Evolutionary conservation across 2,329 filamentous ascomycete species (phyloP), one percentile per base, ranked within the genome.

Genomic region (Phialophora macrospora): DNA sequence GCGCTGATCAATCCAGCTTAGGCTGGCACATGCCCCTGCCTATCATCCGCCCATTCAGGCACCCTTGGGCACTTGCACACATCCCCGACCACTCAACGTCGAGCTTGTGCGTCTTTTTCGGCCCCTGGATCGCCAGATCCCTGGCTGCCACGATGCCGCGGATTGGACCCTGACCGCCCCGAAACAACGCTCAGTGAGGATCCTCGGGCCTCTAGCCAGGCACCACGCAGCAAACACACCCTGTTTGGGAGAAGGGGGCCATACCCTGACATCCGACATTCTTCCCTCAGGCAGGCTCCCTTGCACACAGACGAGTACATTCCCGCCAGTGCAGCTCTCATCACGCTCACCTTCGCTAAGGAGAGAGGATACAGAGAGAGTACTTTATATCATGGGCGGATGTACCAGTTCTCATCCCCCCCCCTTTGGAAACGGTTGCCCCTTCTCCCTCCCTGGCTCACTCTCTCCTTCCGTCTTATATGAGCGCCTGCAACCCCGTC

Each of bases 1-100:
- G 34, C 28, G 38, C 46, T 24, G 58, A 26, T 58, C 38, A 44
- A 30, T 48, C 46, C 56, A 59, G 56, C 38, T 17, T 32, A 48
- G 46, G 46, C 58, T 60, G 58, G 58, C 28, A 49, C 44, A 7
- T 52, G n/a, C 46, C 58, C 58, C 58, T 60, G 58, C 58, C 58
- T 60, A 60, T 60, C 58, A 60, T 26, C 58, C 58, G 38, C 58
- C 26, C 44, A 17, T 41, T 51, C 22, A 28, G 48, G 48, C 48
- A 51, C 24, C 48, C 20, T 12, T 60, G 58, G 58, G 58, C 58
- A 52, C 58, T 38, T 20, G n/a, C 44, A 32, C 28, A 38, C n/a
- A 26, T 22, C 58, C 58, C 46, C 58, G 58, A 52, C 58, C 58
- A 60, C 26, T 60, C 58, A 60, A n/a, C 26, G 20, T 14, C 17